These are phyloP conservation scores for Aureobasidium sp. DNA, from an alignment of 2,329 filamentous ascomycete genomes.

Conservation along the genomic window DNA sequence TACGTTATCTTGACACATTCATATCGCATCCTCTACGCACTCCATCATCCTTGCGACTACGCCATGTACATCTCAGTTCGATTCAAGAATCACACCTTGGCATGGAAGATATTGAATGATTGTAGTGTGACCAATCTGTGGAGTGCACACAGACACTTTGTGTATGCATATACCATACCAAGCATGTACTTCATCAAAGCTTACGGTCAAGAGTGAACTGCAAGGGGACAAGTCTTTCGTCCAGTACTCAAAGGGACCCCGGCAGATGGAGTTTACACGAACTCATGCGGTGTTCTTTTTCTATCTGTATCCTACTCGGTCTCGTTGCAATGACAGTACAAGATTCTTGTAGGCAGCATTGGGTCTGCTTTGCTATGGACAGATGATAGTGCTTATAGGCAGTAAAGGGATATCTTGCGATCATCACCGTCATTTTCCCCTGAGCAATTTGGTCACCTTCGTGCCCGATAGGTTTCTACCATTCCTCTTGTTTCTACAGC, in stretches of 20 bases:
- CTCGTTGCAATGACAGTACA: neutral
- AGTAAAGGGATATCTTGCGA: neutral
- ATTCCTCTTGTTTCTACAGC: neutral
- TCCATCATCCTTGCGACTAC: neutral
- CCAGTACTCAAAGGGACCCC: neutral
- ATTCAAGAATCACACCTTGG: neutral
- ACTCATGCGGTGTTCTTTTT: neutral
- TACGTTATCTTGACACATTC: neutral
- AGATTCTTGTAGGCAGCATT: neutral
- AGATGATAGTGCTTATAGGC: neutral
- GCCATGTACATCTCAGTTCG: neutral
- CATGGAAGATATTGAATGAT: too few relatives aligned
- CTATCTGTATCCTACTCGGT: neutral
- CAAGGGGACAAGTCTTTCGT: neutral
- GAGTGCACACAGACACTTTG: neutral
- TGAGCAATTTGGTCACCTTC: neutral
- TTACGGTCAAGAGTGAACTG: neutral
- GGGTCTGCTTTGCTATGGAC: neutral
- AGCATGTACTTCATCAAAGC: neutral
- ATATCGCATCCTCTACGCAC: neutral
- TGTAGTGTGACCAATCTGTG: too few relatives aligned
- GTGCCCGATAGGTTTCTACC: neutral
- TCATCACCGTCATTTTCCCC: neutral
- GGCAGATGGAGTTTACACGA: neutral
- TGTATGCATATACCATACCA: neutral